A percentile compares a stretch with the other conserved stretches of the same genome.
These are phyloP conservation scores for Orbilia blumenaviensis DNA, from an alignment of 2,329 filamentous ascomycete genomes.

Conservation along the genomic window DNA sequence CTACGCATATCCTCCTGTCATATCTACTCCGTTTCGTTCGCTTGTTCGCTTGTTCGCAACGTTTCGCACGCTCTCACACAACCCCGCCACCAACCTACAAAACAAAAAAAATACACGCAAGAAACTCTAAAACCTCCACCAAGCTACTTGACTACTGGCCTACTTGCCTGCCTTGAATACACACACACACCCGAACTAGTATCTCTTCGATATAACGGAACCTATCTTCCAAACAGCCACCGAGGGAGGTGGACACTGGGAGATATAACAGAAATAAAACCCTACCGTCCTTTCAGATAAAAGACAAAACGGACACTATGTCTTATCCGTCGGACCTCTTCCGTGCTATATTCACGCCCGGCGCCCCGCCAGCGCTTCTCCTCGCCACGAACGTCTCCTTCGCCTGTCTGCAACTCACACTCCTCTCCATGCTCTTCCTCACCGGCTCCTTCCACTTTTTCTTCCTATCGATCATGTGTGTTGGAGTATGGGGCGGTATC, in stretches of 20 bases:
- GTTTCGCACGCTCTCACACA: background rate
- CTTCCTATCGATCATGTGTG: constrained; percentile 80
- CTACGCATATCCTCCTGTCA: background rate
- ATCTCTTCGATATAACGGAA: too few species aligned
- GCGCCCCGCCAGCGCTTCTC: constrained; percentile 85
- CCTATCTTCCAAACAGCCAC: too few species aligned
- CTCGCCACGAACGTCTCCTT: constrained; percentile 91
- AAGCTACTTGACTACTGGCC: too few species aligned
- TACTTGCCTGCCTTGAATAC: too few species aligned
- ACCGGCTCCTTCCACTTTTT: constrained; percentile 91
- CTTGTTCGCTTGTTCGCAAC: background rate
- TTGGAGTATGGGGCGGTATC: constrained; percentile 87
- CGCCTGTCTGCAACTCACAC: constrained; percentile 80
- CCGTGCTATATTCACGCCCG: constrained; percentile 92
- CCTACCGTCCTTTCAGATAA: background rate
- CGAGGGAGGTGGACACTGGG: too few species aligned
- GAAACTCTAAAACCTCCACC: constrained; percentile 6
- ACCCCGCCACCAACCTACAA: background rate
- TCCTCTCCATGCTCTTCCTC: constrained; percentile 77
- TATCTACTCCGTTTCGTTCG: background rate
- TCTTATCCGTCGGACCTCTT: constrained; percentile 75
- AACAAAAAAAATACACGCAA: background rate
- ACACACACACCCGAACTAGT: too few species aligned
- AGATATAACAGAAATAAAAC: background rate
- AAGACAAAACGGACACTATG: constrained; percentile 10